A percentile compares a stretch with the other conserved stretches of the same genome.
Evolutionary conservation across 1,284 basidiomycete genomes (phyloP).

Genomic region (Sporisorium sorghi): DNA sequence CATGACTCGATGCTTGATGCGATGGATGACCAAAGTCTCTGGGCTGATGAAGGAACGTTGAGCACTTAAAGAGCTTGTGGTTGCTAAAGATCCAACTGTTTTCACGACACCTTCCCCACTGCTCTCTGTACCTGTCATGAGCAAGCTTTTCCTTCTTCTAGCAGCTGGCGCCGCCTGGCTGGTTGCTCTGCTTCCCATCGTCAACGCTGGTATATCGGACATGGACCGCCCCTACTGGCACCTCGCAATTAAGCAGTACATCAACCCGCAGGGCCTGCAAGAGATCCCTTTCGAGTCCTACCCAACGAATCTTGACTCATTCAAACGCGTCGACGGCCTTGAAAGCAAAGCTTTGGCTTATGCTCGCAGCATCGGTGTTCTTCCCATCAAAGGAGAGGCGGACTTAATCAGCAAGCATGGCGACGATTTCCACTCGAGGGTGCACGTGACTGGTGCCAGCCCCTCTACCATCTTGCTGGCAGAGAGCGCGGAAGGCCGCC

Average conservation of each 20-base stretch:
- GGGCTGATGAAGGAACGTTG: too few species aligned
- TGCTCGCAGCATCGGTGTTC: neutral
- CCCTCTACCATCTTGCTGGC: too few species aligned
- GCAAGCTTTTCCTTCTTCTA: neutral
- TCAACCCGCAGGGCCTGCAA: neutral
- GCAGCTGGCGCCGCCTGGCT: neutral
- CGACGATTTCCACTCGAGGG: too few species aligned
- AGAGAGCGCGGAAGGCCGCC: too few species aligned
- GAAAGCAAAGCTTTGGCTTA: conserved; percentile 1
- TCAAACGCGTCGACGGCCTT: neutral
- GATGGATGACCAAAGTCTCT: too few species aligned
- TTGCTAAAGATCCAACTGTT: too few species aligned
- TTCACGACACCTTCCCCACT: neutral
- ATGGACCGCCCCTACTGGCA: conserved; percentile 10
- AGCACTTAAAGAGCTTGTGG: too few species aligned
- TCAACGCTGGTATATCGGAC: neutral
- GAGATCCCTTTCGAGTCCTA: neutral
- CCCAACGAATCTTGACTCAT: conserved; percentile 11
- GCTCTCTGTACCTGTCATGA: neutral
- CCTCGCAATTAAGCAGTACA: conserved; percentile 8
- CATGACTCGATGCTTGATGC: neutral
- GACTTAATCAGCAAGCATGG: too few species aligned
- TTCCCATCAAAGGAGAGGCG: conserved; percentile 6
- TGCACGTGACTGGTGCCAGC: too few species aligned
- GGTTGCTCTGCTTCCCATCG: neutral